A percentile compares a stretch with the other conserved stretches of the same genome.
Conservation (phyloP, 1,139 yeast species). For the Kodamaea ohmeri region DNA sequence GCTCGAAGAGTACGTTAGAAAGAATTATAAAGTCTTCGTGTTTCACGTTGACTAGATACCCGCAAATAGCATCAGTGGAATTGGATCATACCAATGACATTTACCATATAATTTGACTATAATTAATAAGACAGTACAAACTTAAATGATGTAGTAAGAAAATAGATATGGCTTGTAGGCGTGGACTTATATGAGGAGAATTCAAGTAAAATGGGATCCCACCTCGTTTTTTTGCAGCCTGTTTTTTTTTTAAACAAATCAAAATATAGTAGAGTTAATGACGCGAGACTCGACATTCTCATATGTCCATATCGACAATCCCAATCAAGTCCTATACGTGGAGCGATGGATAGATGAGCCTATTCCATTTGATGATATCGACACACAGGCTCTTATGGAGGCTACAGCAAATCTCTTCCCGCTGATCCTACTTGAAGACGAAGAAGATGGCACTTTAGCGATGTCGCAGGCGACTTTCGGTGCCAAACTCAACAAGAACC, state of each 20-base stretch:
- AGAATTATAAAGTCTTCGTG: constrained; percentile 5
- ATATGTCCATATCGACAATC: constrained; percentile 37
- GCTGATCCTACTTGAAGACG: constrained; percentile 37
- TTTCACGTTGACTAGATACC: constrained; percentile 1
- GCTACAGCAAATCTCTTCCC: constrained; percentile 39
- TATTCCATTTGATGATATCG: constrained; percentile 43
- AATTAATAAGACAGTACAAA: too few species aligned
- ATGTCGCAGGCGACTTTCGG: constrained; percentile 39
- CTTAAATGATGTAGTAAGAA: too few species aligned
- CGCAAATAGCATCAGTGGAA: too few species aligned
- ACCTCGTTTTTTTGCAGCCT: constrained; percentile 2
- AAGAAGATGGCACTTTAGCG: constrained; percentile 42
- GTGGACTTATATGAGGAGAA: too few species aligned
- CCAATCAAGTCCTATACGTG: constrained; percentile 41
- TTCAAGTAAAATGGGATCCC: too few species aligned
- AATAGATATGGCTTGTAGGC: too few species aligned
- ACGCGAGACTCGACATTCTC: constrained; percentile 33
- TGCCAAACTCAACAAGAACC: constrained; percentile 37
- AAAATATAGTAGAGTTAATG: constrained; percentile 5
- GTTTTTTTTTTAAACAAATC: background rate
- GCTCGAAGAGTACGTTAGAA: constrained; percentile 1
- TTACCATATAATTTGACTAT: too few species aligned
- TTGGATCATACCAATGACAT: too few species aligned
- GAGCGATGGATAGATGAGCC: constrained; percentile 45
- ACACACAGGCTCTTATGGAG: constrained; percentile 37